Evolutionary conservation across 306 rosid species (phyloP), one percentile per base, ranked within the genome.

Genomic region (peach (Prunus persica)): DNA sequence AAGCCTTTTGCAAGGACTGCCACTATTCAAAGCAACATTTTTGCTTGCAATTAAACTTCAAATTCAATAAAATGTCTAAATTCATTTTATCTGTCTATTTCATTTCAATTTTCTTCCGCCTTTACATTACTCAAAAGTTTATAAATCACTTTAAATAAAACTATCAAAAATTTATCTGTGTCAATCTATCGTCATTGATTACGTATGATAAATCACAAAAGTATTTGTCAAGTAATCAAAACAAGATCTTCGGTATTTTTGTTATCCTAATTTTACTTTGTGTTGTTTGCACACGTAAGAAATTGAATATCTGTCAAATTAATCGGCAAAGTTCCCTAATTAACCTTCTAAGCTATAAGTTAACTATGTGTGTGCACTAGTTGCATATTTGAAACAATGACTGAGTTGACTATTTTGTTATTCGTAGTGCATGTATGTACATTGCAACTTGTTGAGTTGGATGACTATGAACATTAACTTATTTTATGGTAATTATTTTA

Each of bases 11-110:
- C 2, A 6, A 34, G 1, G 41, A 7, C 0, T 34, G 41, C 2
- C 41, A 32, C 38, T 34, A 34, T 34, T 34, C 43, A 34, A 34
- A 34, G 43, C 2, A 34, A 34, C 43, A 34, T 34, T 34, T 34
- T 34, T 6, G 43, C 43, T 34, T 8, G 1, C 2, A 22, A 0
- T 58, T 24, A 13, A 60, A 60, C 19, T 60, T 25, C 38, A 25
- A 60, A 1, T 1, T 3, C 12, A 61, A 11, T 41, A 19, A 19
- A 65, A 58, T 55, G 67, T 4, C 76, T 24, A 75, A 49, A 60
- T 80, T 27, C 79, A 8, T 46, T 13, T 67, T 34, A 60, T 75
- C 56, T 74, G 57, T 68, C 76, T 11, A 49, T 60, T 80, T n/a
- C 79, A 12, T 20, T 20, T 3, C 9, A 15, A 0, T 57, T 24